Base-by-base conservation (phyloP, 1,139 yeast genomes). In the Pichia kudriavzevii region DNA sequence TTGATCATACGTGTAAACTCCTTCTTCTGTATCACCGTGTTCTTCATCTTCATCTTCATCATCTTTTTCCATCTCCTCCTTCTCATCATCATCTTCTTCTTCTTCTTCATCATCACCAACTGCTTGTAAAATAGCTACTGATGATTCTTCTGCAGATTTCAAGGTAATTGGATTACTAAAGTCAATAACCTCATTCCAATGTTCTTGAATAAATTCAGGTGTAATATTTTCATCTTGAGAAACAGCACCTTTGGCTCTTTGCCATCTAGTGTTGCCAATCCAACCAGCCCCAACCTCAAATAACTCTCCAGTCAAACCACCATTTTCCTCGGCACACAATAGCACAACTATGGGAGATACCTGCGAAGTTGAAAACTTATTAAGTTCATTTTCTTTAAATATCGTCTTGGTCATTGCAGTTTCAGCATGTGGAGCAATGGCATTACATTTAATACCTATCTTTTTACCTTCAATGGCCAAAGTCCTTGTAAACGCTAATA, bases 351-450 rank as follows among this genome's bases (percentile, higher is more conserved):
- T 67, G 44, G 98, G 98, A 5, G 97, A 94, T 39, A 91, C 95
- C 57, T 76, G 85, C 42, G 79, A 76, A 13, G 97, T 91, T 53
- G 84, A 87, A 64, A 80, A 85, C 54, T 79, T 75, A 61, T 84
- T 84, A 46, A 70, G 67, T 65, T 88, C 97, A 36, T 66, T 66
- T 42, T 79, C 81, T 36, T 77, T 72, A 65, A 88, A 84, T 36
- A 91, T 75, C 8, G 94, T 80, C 56, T 75, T 72, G 22, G 97
- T 91, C 98, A 91, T 91, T 44, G 94, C 91, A 34, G 98, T 88
- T 56, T 88, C 96, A 29, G 97, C 97, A 58, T 88, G 95, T 41
- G 98, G 98, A 31, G 97, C 97, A 59, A 87, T 80, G 32, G 77
- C 71, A 58, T 88, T 84, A 41, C 78, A 91, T 55, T 69, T 69